A percentile compares a stretch with the other conserved stretches of the same genome.
These are phyloP conservation scores for Rutstroemia sp. DNA, from an alignment of 2,329 filamentous ascomycete genomes.

Conservation along the genomic window DNA sequence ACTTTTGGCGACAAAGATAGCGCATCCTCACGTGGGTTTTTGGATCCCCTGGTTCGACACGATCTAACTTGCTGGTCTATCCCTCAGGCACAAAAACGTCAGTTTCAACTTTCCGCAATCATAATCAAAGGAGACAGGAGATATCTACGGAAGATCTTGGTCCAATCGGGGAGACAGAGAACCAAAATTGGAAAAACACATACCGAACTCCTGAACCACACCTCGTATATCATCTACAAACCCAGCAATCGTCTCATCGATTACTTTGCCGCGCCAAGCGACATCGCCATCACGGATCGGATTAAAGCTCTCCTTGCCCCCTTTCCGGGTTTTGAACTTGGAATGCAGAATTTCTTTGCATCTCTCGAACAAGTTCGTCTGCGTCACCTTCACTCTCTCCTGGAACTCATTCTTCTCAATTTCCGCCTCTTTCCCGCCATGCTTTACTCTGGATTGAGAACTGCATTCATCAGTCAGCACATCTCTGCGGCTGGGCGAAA, in stretches of 20 bases:
- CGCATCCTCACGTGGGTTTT: conserved; percentile 3
- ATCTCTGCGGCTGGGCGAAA: conserved; percentile 11
- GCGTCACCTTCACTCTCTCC: conserved; percentile 21
- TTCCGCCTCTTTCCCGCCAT: conserved; percentile 14
- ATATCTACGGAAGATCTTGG: not conserved
- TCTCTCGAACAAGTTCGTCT: conserved; percentile 27
- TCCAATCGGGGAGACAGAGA: not conserved
- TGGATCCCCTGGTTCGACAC: conserved; percentile 12
- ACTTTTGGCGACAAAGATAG: conserved; percentile 1
- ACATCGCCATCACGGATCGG: conserved; percentile 27
- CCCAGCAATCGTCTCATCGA: conserved; percentile 15
- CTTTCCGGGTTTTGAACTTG: conserved; percentile 29
- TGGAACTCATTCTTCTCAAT: conserved; percentile 18
- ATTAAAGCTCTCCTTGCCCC: conserved; percentile 28
- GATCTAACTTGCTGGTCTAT: conserved; percentile 21
- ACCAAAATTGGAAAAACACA: conserved; percentile 5
- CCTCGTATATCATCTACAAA: conserved; percentile 22
- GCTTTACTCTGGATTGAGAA: conserved; percentile 18
- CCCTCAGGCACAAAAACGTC: conserved; percentile 4
- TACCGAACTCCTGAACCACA: conserved; percentile 24
- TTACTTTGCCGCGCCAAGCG: conserved; percentile 20
- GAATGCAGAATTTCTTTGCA: conserved; percentile 30
- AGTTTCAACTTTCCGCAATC: conserved; percentile 8
- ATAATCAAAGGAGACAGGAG: not conserved
- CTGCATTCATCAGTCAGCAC: conserved; percentile 19